These are phyloP conservation scores for Begonia peltatifolia DNA, from an alignment of 306 rosid genomes.

Conservation along the genomic window DNA sequence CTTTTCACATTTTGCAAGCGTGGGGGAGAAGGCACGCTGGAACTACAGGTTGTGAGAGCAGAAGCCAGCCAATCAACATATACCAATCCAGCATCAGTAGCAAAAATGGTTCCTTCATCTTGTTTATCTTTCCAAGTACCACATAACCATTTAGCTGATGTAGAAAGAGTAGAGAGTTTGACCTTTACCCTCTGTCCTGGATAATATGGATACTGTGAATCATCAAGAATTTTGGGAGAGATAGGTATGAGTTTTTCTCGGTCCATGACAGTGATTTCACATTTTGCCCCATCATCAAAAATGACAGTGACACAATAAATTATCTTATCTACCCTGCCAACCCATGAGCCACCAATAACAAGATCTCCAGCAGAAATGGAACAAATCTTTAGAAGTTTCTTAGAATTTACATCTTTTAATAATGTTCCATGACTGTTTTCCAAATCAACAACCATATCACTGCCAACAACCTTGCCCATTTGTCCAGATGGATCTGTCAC, in stretches of 20 bases:
- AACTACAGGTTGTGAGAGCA: conserved; percentile 28
- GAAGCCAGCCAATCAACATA: conserved; percentile 70
- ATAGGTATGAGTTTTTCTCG: conserved; percentile 51
- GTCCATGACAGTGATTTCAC: conserved; percentile 42
- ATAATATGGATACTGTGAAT: conserved; percentile 72
- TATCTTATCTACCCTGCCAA: conserved; percentile 69
- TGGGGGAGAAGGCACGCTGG: conserved; percentile 36
- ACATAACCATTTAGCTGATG: conserved; percentile 67
- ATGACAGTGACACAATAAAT: conserved; percentile 52
- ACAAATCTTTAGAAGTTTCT: conserved; percentile 50
- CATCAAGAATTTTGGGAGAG: conserved; percentile 57
- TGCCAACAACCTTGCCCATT: conserved; percentile 68
- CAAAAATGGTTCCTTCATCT: conserved; percentile 63
- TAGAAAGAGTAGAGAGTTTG: conserved; percentile 42
- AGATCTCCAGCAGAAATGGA: conserved; percentile 72
- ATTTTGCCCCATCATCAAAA: conserved; percentile 68
- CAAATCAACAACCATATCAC: conserved; percentile 63
- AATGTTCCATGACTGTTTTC: conserved; percentile 50
- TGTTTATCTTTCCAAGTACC: conserved; percentile 59
- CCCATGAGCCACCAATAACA: conserved; percentile 74
- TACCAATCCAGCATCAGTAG: conserved; percentile 71
- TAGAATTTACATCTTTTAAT: conserved; percentile 48
- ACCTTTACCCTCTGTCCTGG: conserved; percentile 91
- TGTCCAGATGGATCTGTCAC: conserved; percentile 66
- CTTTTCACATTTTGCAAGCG: conserved; percentile 49